Base-by-base conservation (phyloP, 1,139 yeast genomes). In the Pichia sp. region DNA sequence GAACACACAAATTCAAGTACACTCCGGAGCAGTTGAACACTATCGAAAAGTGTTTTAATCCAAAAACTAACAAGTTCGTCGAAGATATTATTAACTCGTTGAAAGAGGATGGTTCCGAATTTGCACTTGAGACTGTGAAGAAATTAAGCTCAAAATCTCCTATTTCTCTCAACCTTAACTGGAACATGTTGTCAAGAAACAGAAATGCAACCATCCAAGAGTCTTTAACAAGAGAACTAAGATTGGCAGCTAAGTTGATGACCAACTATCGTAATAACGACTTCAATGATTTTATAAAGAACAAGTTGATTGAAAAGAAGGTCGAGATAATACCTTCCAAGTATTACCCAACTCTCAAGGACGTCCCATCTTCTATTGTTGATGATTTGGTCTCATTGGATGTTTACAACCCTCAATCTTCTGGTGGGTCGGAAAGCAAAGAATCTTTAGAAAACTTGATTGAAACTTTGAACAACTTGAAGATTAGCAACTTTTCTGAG, bases 171-270 rank as follows among this genome's bases (percentile, higher is more conserved):
- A 84, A 87, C 66, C 81, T 90, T 42, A 84, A 90, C 1, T 78
- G 84, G 62, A 86, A 84, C 55, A 77, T 89, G 59, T 74, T 90
- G 69, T 82, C 85, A 63, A 77, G 79, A 57, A 90, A 92, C 54
- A 71, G 77, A 32, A 67, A 74, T 48, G 76, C 82, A 59, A 77
- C 86, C 57, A 82, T 90, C 63, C 78, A 79, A 57, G 74, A 81
- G 50, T 89, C 93, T 51, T 74, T 93, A 58, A 81, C 80, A 63
- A 80, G 82, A 62, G 99, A 93, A 70, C 76, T 89, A 71, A 76
- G 78, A 56, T 74, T 93, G 34, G 96, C 97, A 43, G 81, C 89
- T 55, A 84, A 88, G 68, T 78, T 90, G 71, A 82, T 88, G 84
- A 70, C 75, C 46, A 75, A 78, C 53, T 77, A 81, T 13, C 87